Conservation (phyloP, 139 green algal genomes). For the Chlorella sp. region DNA sequence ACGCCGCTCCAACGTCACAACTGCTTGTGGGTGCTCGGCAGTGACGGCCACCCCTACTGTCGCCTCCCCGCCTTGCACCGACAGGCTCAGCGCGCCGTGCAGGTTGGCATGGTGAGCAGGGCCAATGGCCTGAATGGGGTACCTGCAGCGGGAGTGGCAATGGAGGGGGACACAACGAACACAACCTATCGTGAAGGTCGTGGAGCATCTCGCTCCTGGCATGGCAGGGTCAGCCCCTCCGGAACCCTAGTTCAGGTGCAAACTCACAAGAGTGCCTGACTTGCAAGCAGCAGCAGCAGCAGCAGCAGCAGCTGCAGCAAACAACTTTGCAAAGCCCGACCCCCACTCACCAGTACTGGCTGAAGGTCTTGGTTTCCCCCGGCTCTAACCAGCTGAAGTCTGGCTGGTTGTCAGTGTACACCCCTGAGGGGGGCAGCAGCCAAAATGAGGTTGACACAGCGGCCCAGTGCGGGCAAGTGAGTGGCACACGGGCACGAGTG, state of each 20-base stretch:
- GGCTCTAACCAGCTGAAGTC: conserved; percentile 10
- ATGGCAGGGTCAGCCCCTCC: too few relatives aligned
- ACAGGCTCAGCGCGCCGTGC: conserved; percentile 3
- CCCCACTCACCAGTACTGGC: conserved; percentile 14
- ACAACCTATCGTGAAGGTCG: too few relatives aligned
- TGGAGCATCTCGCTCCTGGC: too few relatives aligned
- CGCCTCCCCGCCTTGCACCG: neutral
- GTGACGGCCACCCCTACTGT: neutral
- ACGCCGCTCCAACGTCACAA: neutral
- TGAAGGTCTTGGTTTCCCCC: conserved; percentile 14
- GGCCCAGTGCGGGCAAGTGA: too few relatives aligned
- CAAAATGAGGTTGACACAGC: too few relatives aligned
- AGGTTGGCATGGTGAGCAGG: conserved; percentile 23
- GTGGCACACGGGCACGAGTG: too few relatives aligned
- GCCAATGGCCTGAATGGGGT: conserved; percentile 7
- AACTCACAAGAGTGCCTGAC: too few relatives aligned
- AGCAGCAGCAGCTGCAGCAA: too few relatives aligned
- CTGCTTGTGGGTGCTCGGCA: neutral
- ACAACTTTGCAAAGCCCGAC: too few relatives aligned
- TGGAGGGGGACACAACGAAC: neutral
- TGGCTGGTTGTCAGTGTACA: conserved; percentile 32
- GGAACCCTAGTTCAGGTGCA: too few relatives aligned
- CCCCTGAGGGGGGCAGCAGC: too few relatives aligned
- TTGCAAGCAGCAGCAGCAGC: too few relatives aligned
- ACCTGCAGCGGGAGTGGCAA: neutral